A percentile compares a stretch with the other conserved stretches of the same genome.
Evolutionary conservation across 257 asterid genomes (phyloP).

Genomic region (Primulina tabacum): DNA sequence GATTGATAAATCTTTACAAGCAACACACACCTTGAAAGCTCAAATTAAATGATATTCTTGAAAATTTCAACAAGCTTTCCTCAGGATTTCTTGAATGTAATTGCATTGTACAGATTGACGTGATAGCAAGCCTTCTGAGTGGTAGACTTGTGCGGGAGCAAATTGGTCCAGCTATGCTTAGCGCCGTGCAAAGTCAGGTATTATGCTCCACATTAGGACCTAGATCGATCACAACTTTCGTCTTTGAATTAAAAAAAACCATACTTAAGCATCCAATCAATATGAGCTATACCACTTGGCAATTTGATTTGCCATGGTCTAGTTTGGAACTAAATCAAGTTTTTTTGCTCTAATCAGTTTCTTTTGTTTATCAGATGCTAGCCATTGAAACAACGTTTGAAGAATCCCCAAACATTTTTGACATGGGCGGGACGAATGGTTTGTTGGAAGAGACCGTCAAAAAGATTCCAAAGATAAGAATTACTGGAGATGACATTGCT

Average conservation of each 20-base stretch:
- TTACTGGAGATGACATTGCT: constrained; percentile 48
- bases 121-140: constrained; percentile 81
- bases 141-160: constrained; percentile 98
- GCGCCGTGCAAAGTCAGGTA: constrained; percentile 99
- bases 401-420: constrained; percentile 76
- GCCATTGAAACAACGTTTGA: constrained; percentile 78
- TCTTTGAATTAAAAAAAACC: background rate
- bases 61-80: background rate
- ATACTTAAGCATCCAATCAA: background rate
- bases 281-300: background rate
- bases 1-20: constrained; percentile 10
- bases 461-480: constrained; percentile 73
- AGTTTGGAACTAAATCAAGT: no score
- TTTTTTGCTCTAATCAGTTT: background rate
- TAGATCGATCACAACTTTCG: background rate
- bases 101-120: constrained; percentile 68
- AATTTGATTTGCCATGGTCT: background rate
- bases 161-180: constrained; percentile 98
- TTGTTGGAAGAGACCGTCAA: constrained; percentile 79
- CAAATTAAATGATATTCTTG: background rate
- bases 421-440: constrained; percentile 91
- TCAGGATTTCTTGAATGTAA: background rate
- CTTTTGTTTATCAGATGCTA: constrained; percentile 64
- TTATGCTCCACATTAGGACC: background rate
- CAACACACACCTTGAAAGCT: constrained; percentile 3